Conservation (phyloP, 2,329 filamentous ascomycete genomes). For the Fusarium oxysporum region DNA sequence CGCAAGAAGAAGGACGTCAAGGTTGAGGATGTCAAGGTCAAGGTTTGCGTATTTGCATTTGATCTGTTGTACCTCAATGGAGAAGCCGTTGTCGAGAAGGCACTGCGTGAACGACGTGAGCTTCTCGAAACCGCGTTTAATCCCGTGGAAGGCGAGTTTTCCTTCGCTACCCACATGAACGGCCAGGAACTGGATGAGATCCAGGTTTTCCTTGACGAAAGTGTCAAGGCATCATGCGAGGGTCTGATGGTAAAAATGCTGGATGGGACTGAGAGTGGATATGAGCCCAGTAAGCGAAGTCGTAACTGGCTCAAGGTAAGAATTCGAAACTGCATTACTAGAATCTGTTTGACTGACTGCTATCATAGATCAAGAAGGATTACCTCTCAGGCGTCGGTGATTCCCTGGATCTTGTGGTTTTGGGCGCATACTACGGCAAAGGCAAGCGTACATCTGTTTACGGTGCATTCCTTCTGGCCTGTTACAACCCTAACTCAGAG, state of each 20-base stretch:
- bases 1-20: conserved; percentile 98
- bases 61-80: conserved; percentile 95
- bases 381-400: conserved; percentile 95
- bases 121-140: conserved; percentile 79
- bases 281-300: conserved; percentile 95
- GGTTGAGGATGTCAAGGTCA: conserved; percentile 92
- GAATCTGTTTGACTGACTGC: conserved; percentile 67
- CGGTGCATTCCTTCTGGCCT: conserved; percentile 93
- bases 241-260: conserved; percentile 99
- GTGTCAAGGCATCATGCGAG: conserved; percentile 95
- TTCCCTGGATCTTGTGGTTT: conserved; percentile 93
- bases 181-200: conserved; percentile 94
- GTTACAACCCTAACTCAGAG: conserved; percentile 84
- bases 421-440: conserved; percentile 93
- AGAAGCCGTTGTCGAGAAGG: conserved; percentile 86
- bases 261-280: conserved; percentile 90
- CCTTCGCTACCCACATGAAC: conserved; percentile 88
- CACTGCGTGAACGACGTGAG: conserved; percentile 84
- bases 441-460: conserved; percentile 97
- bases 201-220: conserved; percentile 90
- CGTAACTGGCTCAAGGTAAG: conserved; percentile 96
- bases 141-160: conserved; percentile 88
- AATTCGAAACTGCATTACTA: not conserved
- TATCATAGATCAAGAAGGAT: conserved; percentile 88
- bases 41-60: conserved; percentile 97